Evolutionary conservation across 2,329 filamentous ascomycete genomes (phyloP).

Genomic region (Claviceps africana): DNA sequence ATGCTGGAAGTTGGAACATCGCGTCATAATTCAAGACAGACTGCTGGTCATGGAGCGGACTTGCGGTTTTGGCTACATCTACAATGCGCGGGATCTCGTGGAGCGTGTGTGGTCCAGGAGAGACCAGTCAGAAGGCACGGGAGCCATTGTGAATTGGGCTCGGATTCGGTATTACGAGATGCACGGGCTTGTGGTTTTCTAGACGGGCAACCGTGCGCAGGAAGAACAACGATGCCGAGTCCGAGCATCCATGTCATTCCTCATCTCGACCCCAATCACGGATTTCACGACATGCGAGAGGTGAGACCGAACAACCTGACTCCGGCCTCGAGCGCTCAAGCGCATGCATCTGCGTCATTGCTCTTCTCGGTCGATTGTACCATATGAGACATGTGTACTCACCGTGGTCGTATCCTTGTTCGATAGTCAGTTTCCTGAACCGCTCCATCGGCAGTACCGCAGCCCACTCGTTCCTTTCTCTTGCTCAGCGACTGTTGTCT

Average conservation of each 20-base stretch:
- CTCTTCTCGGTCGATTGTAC: constrained; percentile 6
- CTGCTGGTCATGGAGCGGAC: constrained; percentile 30
- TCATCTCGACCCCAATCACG: background rate
- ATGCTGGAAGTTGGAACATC: constrained; percentile 22
- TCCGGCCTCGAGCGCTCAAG: background rate
- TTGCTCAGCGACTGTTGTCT: constrained; percentile 33
- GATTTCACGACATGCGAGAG: background rate
- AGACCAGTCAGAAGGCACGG: constrained; percentile 15
- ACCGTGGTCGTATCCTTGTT: constrained; percentile 47
- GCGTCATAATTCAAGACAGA: constrained; percentile 24
- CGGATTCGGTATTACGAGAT: constrained; percentile 22
- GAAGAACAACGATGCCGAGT: background rate
- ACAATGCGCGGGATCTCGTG: constrained; percentile 24
- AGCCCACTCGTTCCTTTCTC: constrained; percentile 24
- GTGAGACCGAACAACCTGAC: background rate
- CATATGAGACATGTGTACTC: constrained; percentile 12
- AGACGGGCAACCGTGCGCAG: background rate
- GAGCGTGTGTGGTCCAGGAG: constrained; percentile 24
- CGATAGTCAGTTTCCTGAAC: constrained; percentile 43
- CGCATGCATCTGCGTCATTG: background rate
- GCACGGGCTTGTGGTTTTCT: constrained; percentile 21
- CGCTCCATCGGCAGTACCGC: constrained; percentile 29
- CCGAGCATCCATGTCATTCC: background rate
- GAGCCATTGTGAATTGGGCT: constrained; percentile 20
- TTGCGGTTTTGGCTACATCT: constrained; percentile 28